phyloP scores from a whole-genome alignment of 345 rosid species.

The Aurinia saxatilis region DNA sequence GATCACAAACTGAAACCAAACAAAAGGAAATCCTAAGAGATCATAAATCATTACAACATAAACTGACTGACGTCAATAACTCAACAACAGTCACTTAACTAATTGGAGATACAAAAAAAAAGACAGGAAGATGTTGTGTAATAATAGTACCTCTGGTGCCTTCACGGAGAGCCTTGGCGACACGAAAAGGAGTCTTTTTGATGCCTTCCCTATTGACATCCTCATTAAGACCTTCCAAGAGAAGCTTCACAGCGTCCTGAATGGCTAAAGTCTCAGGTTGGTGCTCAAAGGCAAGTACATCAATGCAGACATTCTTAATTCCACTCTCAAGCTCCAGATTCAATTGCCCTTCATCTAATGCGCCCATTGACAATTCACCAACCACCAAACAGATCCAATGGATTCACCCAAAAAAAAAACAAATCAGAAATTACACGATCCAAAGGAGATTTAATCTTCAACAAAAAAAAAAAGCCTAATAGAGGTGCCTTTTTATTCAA shows the following conservation, averaged over 20 bases:
- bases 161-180: slow-evolving; percentile 83
- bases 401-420: slow-evolving; percentile 6
- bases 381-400: slow-evolving; percentile 4
- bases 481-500: background rate
- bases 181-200: slow-evolving; percentile 86
- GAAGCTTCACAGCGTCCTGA: slow-evolving; percentile 70
- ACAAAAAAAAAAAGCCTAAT: no score
- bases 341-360: slow-evolving; percentile 67
- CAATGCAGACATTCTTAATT: slow-evolving; percentile 36
- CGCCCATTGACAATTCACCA: slow-evolving; percentile 48
- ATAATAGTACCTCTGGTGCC: slow-evolving; percentile 63
- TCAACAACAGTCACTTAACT: background rate
- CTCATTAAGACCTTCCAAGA: slow-evolving; percentile 74
- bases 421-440: slow-evolving; percentile 12
- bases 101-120: no score
- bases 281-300: slow-evolving; percentile 42
- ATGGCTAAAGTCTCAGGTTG: slow-evolving; percentile 66
- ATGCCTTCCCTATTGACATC: slow-evolving; percentile 82
- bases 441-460: background rate
- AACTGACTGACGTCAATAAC: no score
- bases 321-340: slow-evolving; percentile 49
- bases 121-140: background rate
- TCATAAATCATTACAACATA: background rate
- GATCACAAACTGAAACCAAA: background rate
- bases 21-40: background rate